Evolutionary conservation across 2,329 filamentous ascomycete genomes (phyloP).

Genomic region (Fusarium solani-melongenae): DNA sequence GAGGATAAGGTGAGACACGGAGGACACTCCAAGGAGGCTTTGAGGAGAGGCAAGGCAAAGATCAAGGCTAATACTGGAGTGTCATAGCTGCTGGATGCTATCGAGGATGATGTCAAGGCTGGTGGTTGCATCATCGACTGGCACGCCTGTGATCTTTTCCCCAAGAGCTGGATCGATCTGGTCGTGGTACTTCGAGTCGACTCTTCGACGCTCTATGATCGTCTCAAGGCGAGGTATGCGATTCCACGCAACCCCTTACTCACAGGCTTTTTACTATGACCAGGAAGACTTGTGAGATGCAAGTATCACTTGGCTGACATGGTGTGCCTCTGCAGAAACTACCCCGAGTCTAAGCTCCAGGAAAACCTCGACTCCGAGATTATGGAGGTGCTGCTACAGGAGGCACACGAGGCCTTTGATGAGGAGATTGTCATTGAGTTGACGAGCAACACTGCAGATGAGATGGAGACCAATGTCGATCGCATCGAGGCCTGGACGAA

Average conservation of each 20-base stretch:
- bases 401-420: slow-evolving; percentile 88
- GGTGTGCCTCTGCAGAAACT: slow-evolving; percentile 65
- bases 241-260: background rate
- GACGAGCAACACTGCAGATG: slow-evolving; percentile 81
- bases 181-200: slow-evolving; percentile 91
- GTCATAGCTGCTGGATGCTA: slow-evolving; percentile 80
- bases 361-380: slow-evolving; percentile 98
- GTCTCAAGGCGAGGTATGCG: slow-evolving; percentile 76
- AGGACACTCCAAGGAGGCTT: background rate
- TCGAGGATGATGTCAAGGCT: slow-evolving; percentile 81
- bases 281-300: background rate
- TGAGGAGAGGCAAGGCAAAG: background rate
- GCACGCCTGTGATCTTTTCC: slow-evolving; percentile 97
- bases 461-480: slow-evolving; percentile 90
- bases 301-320: slow-evolving; percentile 2
- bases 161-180: slow-evolving; percentile 92
- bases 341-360: slow-evolving; percentile 87
- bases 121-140: slow-evolving; percentile 95
- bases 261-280: background rate
- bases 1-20: slow-evolving; percentile 81
- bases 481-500: slow-evolving; percentile 84
- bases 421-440: slow-evolving; percentile 91
- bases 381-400: slow-evolving; percentile 92
- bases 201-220: slow-evolving; percentile 84
- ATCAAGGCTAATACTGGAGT: slow-evolving; percentile 11